Evolutionary conservation across 192 early-diverging fungal species (phyloP).

Genomic region (Jimgerdemannia flammicorona): DNA sequence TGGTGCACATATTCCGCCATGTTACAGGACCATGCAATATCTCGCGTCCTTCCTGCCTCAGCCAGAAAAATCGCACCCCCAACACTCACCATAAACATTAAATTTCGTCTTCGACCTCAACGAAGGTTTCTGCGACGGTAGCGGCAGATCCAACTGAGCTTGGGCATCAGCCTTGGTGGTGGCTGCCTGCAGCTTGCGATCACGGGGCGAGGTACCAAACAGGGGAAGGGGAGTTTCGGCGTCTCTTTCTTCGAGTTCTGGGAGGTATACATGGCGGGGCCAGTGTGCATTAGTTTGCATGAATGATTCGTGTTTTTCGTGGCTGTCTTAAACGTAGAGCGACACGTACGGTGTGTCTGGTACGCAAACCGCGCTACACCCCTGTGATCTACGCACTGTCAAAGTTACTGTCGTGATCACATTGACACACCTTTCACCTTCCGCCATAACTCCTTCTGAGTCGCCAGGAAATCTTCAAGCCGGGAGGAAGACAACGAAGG

Average conservation of each 20-base stretch:
- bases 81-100: not conserved
- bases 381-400: too few species aligned
- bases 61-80: too few species aligned
- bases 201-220: not conserved
- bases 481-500: not conserved
- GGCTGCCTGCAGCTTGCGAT: not conserved
- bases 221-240: not conserved
- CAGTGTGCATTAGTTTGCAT: too few species aligned
- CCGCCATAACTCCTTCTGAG: not conserved
- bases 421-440: not conserved
- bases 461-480: not conserved
- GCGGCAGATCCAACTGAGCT: not conserved
- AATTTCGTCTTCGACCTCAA: not conserved
- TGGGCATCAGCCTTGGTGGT: not conserved
- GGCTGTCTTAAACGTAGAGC: too few species aligned
- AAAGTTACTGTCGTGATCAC: not conserved
- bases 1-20: too few species aligned
- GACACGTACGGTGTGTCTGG: not conserved
- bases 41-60: too few species aligned
- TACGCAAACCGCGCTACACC: not conserved
- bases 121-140: not conserved
- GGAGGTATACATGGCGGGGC: not conserved
- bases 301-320: too few species aligned
- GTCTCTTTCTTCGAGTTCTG: not conserved
- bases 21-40: too few species aligned